Evolutionary conservation across 1,284 basidiomycete species (phyloP).

Genomic region (Ganoderma sinense): DNA sequence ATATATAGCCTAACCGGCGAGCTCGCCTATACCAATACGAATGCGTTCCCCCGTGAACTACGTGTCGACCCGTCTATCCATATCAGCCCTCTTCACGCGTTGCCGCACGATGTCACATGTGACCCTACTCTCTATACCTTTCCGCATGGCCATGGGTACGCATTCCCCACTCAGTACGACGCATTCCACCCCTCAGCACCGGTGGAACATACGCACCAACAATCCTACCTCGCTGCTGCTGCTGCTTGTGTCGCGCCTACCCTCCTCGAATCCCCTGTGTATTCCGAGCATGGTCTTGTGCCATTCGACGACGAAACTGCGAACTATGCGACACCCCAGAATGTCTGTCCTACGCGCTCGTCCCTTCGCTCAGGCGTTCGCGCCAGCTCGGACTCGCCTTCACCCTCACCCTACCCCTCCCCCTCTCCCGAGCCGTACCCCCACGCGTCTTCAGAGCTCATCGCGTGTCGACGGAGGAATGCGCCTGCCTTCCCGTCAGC

Average conservation of each 20-base stretch:
- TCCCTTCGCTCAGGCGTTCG: neutral
- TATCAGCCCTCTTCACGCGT: no score
- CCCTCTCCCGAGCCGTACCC: neutral
- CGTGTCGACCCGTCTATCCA: neutral
- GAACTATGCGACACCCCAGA: neutral
- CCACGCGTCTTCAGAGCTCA: neutral
- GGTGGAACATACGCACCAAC: neutral
- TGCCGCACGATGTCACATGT: neutral
- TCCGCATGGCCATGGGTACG: neutral
- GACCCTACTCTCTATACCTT: neutral
- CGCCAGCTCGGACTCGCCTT: neutral
- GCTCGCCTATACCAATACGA: neutral
- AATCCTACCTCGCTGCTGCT: neutral
- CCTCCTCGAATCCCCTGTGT: neutral
- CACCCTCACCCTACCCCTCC: neutral
- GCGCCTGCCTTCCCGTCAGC: neutral
- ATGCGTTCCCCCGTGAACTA: neutral
- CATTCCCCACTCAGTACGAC: neutral
- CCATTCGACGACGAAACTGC: neutral
- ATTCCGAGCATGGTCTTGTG: neutral
- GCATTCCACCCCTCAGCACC: neutral
- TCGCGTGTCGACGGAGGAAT: neutral
- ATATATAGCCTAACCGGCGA: neutral
- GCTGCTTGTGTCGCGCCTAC: neutral
- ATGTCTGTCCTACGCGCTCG: neutral